Evolutionary conservation across 192 early-diverging fungal species (phyloP).

Genomic region (Anaeromyces robustus): DNA sequence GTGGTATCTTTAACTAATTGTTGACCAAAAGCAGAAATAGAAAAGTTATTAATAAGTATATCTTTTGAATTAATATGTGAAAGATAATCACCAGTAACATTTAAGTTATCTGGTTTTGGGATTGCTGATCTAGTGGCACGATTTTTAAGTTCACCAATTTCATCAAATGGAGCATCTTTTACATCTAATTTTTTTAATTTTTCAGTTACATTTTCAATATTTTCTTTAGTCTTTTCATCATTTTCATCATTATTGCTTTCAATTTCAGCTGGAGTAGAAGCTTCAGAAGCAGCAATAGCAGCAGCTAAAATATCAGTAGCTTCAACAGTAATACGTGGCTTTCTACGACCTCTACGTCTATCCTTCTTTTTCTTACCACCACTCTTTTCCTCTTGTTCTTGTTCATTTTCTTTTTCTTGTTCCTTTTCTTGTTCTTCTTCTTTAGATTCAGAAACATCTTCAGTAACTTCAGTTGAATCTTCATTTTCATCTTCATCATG

Average conservation of each 20-base stretch:
- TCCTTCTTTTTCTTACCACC: background rate
- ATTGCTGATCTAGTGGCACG: slow-evolving; percentile 21
- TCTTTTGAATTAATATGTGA: slow-evolving; percentile 4
- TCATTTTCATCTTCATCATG: background rate
- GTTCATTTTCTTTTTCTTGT: background rate
- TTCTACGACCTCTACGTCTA: background rate
- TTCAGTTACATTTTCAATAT: background rate
- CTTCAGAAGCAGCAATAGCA: background rate
- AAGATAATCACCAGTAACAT: slow-evolving; percentile 1
- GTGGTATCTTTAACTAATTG: slow-evolving; percentile 24
- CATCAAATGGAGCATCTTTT: background rate
- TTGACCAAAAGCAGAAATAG: slow-evolving; percentile 7
- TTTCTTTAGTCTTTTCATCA: background rate
- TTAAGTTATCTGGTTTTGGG: slow-evolving; percentile 11
- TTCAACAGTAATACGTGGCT: background rate
- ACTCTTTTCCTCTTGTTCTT: background rate
- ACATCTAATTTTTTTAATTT: background rate
- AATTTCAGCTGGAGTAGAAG: background rate
- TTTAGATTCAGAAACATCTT: background rate
- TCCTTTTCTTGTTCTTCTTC: background rate
- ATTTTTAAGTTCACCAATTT: background rate
- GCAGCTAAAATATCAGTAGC: background rate
- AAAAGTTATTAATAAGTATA: slow-evolving; percentile 15
- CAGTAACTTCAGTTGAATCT: background rate
- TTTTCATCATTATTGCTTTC: background rate